Conservation (phyloP, 2,329 filamentous ascomycete species). For the Chaetomiaceae sp. region DNA sequence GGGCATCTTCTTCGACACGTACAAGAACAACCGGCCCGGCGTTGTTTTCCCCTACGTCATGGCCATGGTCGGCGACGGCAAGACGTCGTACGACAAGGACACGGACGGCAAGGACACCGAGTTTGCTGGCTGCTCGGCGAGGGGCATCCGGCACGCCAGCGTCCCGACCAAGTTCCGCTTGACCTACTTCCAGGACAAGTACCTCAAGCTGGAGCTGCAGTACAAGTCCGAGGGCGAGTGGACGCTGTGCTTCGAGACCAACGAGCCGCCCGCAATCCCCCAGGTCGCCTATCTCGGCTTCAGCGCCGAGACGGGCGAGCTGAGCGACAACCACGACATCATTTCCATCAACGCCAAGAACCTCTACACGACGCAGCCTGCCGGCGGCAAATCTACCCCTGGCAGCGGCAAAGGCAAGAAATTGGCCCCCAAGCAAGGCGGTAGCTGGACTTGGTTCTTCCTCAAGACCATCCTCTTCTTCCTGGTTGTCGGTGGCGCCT, state of each 20-base stretch:
- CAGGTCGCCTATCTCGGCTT: constrained; percentile 70
- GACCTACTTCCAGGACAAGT: constrained; percentile 96
- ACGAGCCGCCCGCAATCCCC: constrained; percentile 70
- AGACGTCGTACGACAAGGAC: constrained; percentile 84
- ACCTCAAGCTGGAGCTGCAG: constrained; percentile 82
- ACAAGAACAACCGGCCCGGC: constrained; percentile 98
- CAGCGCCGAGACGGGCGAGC: constrained; percentile 87
- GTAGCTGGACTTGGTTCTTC: constrained; percentile 61
- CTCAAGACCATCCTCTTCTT: constrained; percentile 79
- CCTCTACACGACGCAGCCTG: constrained; percentile 64
- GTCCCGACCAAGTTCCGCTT: constrained; percentile 80
- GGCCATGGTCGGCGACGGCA: constrained; percentile 94
- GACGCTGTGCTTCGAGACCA: constrained; percentile 80
- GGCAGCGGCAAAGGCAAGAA: constrained; percentile 34
- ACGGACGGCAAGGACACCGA: constrained; percentile 93
- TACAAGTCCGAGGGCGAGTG: constrained; percentile 90
- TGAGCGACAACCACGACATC: constrained; percentile 97
- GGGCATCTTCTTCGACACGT: constrained; percentile 94
- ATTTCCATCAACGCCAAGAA: constrained; percentile 82
- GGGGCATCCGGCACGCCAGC: constrained; percentile 76
- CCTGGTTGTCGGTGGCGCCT: constrained; percentile 64
- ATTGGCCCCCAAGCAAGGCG: constrained; percentile 38
- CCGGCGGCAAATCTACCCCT: constrained; percentile 37
- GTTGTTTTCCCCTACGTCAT: constrained; percentile 96
- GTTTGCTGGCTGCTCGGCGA: constrained; percentile 88